These are phyloP conservation scores for Tricholoma bakamatsutake DNA, from an alignment of 768 basidiomycete genomes.

Conservation along the genomic window DNA sequence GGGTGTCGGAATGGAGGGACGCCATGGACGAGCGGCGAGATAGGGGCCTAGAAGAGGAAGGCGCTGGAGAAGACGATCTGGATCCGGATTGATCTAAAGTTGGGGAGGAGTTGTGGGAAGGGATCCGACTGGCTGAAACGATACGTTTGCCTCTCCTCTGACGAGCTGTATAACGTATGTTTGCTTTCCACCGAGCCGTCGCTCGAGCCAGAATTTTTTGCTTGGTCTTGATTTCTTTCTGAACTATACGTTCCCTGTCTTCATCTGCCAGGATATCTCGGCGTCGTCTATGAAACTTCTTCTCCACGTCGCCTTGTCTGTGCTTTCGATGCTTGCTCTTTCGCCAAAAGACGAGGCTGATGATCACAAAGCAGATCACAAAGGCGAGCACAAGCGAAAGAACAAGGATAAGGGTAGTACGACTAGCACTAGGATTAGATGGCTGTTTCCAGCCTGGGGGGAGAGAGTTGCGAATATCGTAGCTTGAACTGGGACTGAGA, in stretches of 20 bases:
- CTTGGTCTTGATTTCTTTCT: conserved; percentile 42
- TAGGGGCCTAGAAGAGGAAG: conserved; percentile 12
- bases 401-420: conserved; percentile 45
- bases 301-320: conserved; percentile 46
- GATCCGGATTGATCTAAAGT: conserved; percentile 9
- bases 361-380: conserved; percentile 54
- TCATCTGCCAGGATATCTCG: conserved; percentile 19
- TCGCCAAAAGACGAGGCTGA: conserved; percentile 58
- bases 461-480: conserved; percentile 32
- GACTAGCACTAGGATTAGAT: conserved; percentile 15
- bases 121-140: conserved; percentile 16
- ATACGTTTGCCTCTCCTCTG: conserved; percentile 45
- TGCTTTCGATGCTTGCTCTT: conserved; percentile 30
- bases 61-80: conserved; percentile 3
- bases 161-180: conserved; percentile 54
- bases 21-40: conserved; percentile 29
- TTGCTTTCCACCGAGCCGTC: conserved; percentile 63
- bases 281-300: conserved; percentile 29
- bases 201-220: conserved; percentile 62
- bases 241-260: conserved; percentile 26
- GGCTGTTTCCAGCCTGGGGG: conserved; percentile 49
- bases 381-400: conserved; percentile 61
- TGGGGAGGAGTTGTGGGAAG: conserved; percentile 22
- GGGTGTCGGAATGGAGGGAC: conserved; percentile 8
- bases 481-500: conserved; percentile 18